phyloP scores from a whole-genome alignment of 2,329 filamentous ascomycete species.

The Metarhizium guizhouense region DNA sequence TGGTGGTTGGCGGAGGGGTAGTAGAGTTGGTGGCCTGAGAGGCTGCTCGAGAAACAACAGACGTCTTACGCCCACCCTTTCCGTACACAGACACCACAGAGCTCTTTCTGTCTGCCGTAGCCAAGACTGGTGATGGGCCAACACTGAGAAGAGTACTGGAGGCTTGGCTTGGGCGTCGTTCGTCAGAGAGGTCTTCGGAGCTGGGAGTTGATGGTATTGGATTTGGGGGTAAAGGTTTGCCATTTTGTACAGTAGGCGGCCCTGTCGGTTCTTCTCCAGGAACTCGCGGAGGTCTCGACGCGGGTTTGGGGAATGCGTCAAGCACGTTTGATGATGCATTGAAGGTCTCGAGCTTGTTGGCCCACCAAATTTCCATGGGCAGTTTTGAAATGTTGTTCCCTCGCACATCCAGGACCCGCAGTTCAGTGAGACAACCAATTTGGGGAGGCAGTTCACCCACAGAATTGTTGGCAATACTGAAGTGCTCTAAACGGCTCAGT shows the following conservation, averaged over 20 bases:
- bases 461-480: constrained; percentile 90
- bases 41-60: constrained; percentile 60
- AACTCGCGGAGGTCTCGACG: constrained; percentile 57
- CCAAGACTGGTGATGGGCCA: constrained; percentile 59
- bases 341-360: constrained; percentile 77
- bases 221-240: constrained; percentile 31
- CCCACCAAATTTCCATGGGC: constrained; percentile 94
- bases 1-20: constrained; percentile 41
- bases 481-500: constrained; percentile 73
- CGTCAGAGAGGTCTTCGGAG: constrained; percentile 65
- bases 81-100: constrained; percentile 77
- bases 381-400: constrained; percentile 89
- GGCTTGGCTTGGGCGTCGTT: constrained; percentile 73
- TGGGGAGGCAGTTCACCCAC: constrained; percentile 76
- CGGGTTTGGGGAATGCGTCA: constrained; percentile 80
- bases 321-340: constrained; percentile 95
- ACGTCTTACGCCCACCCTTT: constrained; percentile 75
- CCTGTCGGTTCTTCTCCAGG: constrained; percentile 38
- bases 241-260: constrained; percentile 25
- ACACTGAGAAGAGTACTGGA: constrained; percentile 70
- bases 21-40: constrained; percentile 34
- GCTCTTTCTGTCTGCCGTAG: constrained; percentile 59
- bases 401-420: constrained; percentile 78
- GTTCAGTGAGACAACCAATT: constrained; percentile 77
- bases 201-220: constrained; percentile 54